These are phyloP conservation scores for Lentinula aciculospora DNA, from an alignment of 768 basidiomycete genomes.

Conservation along the genomic window DNA sequence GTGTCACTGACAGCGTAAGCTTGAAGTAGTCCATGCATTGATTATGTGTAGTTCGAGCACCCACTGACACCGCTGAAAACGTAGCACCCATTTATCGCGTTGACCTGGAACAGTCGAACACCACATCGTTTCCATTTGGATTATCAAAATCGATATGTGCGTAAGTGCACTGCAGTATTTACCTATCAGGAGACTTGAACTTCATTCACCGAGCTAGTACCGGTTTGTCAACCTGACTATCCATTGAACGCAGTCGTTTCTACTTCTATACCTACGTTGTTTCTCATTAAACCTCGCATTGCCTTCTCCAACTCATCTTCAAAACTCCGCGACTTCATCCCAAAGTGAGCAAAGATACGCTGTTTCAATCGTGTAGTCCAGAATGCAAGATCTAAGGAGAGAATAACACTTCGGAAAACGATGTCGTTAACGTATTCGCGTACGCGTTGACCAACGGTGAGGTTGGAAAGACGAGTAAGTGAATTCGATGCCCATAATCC, in stretches of 20 bases:
- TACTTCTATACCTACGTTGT: conserved; percentile 75
- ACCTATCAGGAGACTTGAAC: no score
- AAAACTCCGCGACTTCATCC: conserved; percentile 48
- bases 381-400: conserved; percentile 70
- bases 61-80: no score
- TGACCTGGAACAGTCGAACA: no score
- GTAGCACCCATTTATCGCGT: no score
- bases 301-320: conserved; percentile 80
- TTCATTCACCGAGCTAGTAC: no score
- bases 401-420: conserved; percentile 58
- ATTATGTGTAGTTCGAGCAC: no score
- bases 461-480: conserved; percentile 38
- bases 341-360: conserved; percentile 37
- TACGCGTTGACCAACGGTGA: conserved; percentile 35
- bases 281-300: conserved; percentile 71
- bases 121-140: no score
- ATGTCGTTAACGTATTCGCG: conserved; percentile 54
- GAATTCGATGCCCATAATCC: conserved; percentile 78
- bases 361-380: conserved; percentile 51
- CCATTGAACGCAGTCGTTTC: conserved; percentile 48
- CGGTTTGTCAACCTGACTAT: no score
- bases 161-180: no score
- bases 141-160: no score
- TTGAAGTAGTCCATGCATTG: no score
- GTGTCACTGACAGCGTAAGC: no score